Conservation (phyloP, 129 eudicot genomes). For the Escallonia rubra region DNA sequence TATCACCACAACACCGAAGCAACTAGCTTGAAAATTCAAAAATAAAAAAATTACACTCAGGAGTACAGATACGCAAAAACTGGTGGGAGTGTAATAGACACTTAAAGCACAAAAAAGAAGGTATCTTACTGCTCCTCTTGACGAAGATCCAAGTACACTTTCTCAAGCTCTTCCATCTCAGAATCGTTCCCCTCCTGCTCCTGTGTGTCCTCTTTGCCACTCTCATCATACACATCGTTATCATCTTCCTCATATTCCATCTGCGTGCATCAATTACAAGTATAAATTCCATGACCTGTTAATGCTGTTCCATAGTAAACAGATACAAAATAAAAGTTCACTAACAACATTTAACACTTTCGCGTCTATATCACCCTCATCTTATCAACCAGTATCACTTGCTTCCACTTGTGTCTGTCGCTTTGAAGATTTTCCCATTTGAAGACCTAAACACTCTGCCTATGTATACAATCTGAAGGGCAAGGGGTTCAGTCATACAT, state of each 20-base stretch:
- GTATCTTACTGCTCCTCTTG: slow-evolving; percentile 70
- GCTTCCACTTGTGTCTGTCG: slow-evolving; percentile 19
- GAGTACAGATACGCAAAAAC: neutral
- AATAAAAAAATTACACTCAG: neutral
- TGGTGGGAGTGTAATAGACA: neutral
- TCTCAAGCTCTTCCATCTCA: slow-evolving; percentile 88
- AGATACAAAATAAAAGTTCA: neutral
- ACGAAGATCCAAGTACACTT: slow-evolving; percentile 55
- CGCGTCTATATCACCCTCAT: slow-evolving; percentile 5
- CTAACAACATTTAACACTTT: neutral
- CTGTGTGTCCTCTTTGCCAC: slow-evolving; percentile 11
- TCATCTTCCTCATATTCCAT: slow-evolving; percentile 18
- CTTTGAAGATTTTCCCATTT: slow-evolving; percentile 46
- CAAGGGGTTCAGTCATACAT: too few relatives aligned
- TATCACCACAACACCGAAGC: too few relatives aligned
- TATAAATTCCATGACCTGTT: neutral
- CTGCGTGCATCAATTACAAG: neutral
- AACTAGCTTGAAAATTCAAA: too few relatives aligned
- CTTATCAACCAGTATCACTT: slow-evolving; percentile 39
- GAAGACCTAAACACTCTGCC: neutral
- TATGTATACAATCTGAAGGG: too few relatives aligned
- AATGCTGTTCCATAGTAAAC: neutral
- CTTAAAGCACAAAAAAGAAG: too few relatives aligned
- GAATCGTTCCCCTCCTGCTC: slow-evolving; percentile 33
- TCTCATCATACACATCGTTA: slow-evolving; percentile 15